A percentile compares a stretch with the other conserved stretches of the same genome.
Evolutionary conservation across 148 eudicot species (phyloP).

Genomic region (Gaultheria prostrata): DNA sequence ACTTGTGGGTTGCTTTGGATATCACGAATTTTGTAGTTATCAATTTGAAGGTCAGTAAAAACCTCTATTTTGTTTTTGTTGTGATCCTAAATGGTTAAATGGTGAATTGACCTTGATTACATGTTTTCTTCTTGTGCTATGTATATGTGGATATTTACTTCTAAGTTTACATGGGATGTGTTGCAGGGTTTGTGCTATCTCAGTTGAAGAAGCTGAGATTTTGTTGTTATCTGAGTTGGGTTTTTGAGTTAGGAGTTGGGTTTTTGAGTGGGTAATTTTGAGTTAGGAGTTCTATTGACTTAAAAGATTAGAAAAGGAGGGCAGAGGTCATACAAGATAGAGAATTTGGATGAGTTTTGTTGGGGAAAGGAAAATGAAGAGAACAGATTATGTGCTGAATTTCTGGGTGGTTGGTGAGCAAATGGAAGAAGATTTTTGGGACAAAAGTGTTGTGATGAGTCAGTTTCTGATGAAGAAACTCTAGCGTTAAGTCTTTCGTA

Average conservation of each 20-base stretch:
- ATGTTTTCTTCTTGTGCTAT: background rate
- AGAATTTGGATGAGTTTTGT: conserved; percentile 2
- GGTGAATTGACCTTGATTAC: background rate
- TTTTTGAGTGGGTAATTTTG: background rate
- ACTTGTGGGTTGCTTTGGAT: conserved; percentile 9
- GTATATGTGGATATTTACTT: background rate
- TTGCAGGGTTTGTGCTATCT: conserved; percentile 18
- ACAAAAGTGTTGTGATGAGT: background rate
- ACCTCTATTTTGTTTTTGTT: background rate
- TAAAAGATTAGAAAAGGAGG: conserved; percentile 1
- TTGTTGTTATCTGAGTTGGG: background rate
- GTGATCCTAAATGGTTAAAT: background rate
- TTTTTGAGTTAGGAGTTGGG: background rate
- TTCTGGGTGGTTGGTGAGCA: conserved; percentile 8
- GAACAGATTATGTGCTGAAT: background rate
- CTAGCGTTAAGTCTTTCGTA: background rate
- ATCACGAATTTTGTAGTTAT: background rate
- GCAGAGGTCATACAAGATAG: background rate
- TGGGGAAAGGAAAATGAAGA: background rate
- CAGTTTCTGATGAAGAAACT: background rate
- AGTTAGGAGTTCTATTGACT: background rate
- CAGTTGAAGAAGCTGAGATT: background rate
- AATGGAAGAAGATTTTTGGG: conserved; percentile 1
- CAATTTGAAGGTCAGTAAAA: background rate
- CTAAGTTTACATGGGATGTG: background rate